phyloP scores from a whole-genome alignment of 2,329 filamentous ascomycete species.

The Sporothrix humicola region DNA sequence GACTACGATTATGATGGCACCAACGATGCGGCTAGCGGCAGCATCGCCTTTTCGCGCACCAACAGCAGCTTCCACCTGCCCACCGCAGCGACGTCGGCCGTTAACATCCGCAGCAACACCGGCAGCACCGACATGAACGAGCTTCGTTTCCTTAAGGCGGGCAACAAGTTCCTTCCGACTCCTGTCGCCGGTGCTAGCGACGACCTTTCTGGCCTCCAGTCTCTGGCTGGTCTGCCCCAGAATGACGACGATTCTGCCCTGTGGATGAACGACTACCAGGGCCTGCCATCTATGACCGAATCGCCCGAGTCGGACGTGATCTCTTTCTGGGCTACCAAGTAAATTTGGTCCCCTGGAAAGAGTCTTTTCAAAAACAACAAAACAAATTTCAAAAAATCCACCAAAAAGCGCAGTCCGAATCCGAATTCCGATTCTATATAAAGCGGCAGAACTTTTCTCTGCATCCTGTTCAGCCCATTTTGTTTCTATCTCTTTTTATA shows the following conservation, averaged over 20 bases:
- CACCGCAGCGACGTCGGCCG: constrained; percentile 49
- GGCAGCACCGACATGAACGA: constrained; percentile 59
- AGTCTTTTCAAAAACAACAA: neutral
- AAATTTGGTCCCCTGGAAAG: neutral
- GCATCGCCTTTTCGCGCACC: constrained; percentile 55
- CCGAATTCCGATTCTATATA: neutral
- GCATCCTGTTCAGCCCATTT: neutral
- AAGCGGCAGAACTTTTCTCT: neutral
- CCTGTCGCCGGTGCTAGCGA: constrained; percentile 49
- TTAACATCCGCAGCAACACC: constrained; percentile 46
- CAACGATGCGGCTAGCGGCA: constrained; percentile 43
- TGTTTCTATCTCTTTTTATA: constrained; percentile 6
- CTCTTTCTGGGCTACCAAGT: constrained; percentile 40
- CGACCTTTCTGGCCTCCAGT: constrained; percentile 53
- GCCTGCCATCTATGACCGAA: constrained; percentile 43
- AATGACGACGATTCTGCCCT: constrained; percentile 57
- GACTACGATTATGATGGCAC: constrained; percentile 40
- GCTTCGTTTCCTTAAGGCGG: constrained; percentile 57
- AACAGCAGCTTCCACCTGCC: constrained; percentile 54
- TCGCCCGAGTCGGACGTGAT: constrained; percentile 42
- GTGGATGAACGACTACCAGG: constrained; percentile 55
- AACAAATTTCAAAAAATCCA: constrained; percentile 3
- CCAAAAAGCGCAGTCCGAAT: constrained; percentile 16
- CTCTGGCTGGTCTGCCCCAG: constrained; percentile 25
- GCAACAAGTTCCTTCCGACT: constrained; percentile 53